Evolutionary conservation across 129 eudicot genomes (phyloP).

Genomic region (Pseudognaphalium luteoalbum): DNA sequence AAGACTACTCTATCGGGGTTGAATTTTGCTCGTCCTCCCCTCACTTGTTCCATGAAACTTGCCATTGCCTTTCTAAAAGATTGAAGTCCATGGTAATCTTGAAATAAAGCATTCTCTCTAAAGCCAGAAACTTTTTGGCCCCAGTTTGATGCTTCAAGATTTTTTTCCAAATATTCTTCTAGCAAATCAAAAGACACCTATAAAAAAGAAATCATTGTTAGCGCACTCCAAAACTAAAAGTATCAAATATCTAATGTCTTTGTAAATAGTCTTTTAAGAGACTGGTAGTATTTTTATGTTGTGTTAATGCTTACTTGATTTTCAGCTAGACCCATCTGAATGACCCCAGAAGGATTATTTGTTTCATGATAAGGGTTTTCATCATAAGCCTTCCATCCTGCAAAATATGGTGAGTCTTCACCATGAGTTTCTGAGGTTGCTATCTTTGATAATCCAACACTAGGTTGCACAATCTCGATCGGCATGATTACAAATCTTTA

Average conservation of each 20-base stretch:
- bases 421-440: constrained; percentile 94
- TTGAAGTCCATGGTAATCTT: constrained; percentile 92
- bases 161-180: constrained; percentile 73
- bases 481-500: constrained; percentile 42
- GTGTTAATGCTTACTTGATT: constrained; percentile 67
- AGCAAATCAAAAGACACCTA: constrained; percentile 96
- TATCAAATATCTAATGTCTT: not conserved
- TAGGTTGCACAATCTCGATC: constrained; percentile 58
- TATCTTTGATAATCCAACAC: constrained; percentile 60
- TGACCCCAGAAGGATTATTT: constrained; percentile 74
- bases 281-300: constrained; percentile 1
- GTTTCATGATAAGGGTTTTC: constrained; percentile 83
- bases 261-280: not conserved
- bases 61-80: constrained; percentile 99
- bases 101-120: constrained; percentile 94
- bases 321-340: constrained; percentile 97
- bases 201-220: constrained; percentile 24
- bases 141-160: constrained; percentile 55
- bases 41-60: constrained; percentile 93
- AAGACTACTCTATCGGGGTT: constrained; percentile 77
- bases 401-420: constrained; percentile 95
- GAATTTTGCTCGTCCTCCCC: constrained; percentile 91
- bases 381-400: constrained; percentile 99
- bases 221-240: constrained; percentile 15
- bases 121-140: constrained; percentile 59